phyloP scores from a whole-genome alignment of 441 rosid species.

The Bruguiera hainesii region DNA sequence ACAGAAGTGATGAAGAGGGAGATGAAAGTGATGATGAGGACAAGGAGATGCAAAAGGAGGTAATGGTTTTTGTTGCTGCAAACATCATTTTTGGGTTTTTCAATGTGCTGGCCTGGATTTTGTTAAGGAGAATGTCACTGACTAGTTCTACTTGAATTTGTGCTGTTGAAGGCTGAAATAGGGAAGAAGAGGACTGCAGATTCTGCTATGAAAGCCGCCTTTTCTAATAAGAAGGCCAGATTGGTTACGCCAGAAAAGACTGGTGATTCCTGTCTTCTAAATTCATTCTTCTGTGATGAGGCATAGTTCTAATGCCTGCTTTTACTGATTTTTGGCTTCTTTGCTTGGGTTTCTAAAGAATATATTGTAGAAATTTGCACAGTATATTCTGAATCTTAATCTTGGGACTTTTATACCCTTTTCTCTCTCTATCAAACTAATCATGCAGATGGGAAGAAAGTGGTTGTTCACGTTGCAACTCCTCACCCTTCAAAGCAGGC shows the following conservation, averaged over 20 bases:
- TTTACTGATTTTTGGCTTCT: neutral
- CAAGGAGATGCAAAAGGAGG: slow-evolving; percentile 44
- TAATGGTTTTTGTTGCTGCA: neutral
- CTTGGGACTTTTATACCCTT: no score
- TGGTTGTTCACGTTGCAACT: slow-evolving; percentile 51
- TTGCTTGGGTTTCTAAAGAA: neutral
- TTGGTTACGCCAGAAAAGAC: slow-evolving; percentile 60
- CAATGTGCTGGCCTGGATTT: neutral
- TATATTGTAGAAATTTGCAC: neutral
- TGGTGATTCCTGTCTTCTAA: slow-evolving; percentile 31
- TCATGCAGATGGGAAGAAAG: slow-evolving; percentile 51
- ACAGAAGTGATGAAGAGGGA: slow-evolving; percentile 41
- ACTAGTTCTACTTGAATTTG: slow-evolving; percentile 9
- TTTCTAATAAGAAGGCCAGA: slow-evolving; percentile 61
- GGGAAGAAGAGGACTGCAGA: slow-evolving; percentile 67
- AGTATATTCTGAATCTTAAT: no score
- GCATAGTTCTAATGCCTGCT: neutral
- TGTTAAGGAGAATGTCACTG: neutral
- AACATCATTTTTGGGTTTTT: neutral
- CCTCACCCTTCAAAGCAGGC: slow-evolving; percentile 72
- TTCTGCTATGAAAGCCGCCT: slow-evolving; percentile 37
- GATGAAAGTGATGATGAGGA: slow-evolving; percentile 29
- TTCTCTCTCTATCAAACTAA: neutral
- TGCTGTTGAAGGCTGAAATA: slow-evolving; percentile 37
- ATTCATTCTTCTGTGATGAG: neutral